Conservation (phyloP, 768 basidiomycete species). For the Rhizopogon vinicolor region DNA sequence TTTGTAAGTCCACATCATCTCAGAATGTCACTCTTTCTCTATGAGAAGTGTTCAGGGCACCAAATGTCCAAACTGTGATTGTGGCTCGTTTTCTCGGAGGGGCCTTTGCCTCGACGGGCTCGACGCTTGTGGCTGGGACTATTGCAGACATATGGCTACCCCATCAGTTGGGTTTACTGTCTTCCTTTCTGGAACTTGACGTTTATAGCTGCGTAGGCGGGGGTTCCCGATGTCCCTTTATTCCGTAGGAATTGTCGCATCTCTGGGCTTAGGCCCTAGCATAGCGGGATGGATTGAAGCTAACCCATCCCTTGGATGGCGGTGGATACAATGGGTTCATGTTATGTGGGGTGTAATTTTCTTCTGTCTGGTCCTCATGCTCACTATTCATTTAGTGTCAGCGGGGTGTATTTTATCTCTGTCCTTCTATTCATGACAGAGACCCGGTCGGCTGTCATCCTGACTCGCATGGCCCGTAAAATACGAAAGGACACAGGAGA, state of each 20-base stretch:
- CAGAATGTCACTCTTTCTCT: not conserved
- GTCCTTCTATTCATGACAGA: slow-evolving; percentile 61
- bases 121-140: slow-evolving; percentile 73
- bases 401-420: slow-evolving; percentile 43
- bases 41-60: slow-evolving; percentile 20
- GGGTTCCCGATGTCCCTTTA: slow-evolving; percentile 79
- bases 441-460: slow-evolving; percentile 67
- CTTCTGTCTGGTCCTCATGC: not conserved
- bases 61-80: slow-evolving; percentile 58
- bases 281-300: slow-evolving; percentile 65
- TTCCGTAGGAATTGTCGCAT: slow-evolving; percentile 53
- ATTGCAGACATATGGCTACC: slow-evolving; percentile 67
- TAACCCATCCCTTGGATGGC: slow-evolving; percentile 55
- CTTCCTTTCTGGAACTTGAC: not conserved
- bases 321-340: slow-evolving; percentile 84
- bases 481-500: slow-evolving; percentile 65
- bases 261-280: slow-evolving; percentile 61
- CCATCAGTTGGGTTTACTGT: slow-evolving; percentile 41
- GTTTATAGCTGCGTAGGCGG: slow-evolving; percentile 39
- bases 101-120: slow-evolving; percentile 62
- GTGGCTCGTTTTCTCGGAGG: slow-evolving; percentile 63
- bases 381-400: slow-evolving; percentile 35
- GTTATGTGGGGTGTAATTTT: slow-evolving; percentile 41
- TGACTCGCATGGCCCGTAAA: slow-evolving; percentile 58
- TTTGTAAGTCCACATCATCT: slow-evolving; percentile 13